Conservation (phyloP, 331 rosid genomes). For the Pyrus hybrid region DNA sequence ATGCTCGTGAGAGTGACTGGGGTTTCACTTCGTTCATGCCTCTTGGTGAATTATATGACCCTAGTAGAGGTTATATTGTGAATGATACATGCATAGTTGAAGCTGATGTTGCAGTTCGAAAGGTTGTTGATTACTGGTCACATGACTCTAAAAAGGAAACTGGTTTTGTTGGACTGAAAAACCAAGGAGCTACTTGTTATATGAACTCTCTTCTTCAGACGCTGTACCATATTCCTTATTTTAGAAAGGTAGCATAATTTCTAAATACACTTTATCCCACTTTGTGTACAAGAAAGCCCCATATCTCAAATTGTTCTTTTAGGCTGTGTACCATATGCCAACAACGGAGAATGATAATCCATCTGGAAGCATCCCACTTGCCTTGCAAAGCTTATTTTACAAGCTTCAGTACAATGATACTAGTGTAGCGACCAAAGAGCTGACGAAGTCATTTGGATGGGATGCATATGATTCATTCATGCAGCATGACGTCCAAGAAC, state of each 20-base stretch:
- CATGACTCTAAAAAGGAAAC: constrained; percentile 84
- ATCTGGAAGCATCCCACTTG: constrained; percentile 94
- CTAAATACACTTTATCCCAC: background rate
- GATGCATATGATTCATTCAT: constrained; percentile 97
- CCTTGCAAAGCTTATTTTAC: constrained; percentile 77
- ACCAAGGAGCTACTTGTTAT: constrained; percentile 93
- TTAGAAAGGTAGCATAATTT: constrained; percentile 56
- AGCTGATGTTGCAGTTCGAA: constrained; percentile 76
- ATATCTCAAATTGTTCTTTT: constrained; percentile 27
- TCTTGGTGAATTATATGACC: constrained; percentile 62
- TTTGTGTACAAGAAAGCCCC: background rate
- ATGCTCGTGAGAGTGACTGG: constrained; percentile 80
- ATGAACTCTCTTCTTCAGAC: constrained; percentile 79
- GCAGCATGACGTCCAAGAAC: constrained; percentile 99
- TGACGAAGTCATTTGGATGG: constrained; percentile 99
- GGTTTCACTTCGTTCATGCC: constrained; percentile 86
- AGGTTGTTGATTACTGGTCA: constrained; percentile 62
- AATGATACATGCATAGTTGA: constrained; percentile 57
- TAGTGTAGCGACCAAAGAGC: constrained; percentile 97
- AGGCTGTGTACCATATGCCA: constrained; percentile 99
- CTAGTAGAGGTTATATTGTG: constrained; percentile 62
- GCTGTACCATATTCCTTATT: constrained; percentile 74
- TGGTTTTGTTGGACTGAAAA: constrained; percentile 81
- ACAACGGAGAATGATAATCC: constrained; percentile 99
- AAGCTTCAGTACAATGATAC: constrained; percentile 88